Conservation (phyloP, 257 asterid species). For the Solanum ahanhuiri region DNA sequence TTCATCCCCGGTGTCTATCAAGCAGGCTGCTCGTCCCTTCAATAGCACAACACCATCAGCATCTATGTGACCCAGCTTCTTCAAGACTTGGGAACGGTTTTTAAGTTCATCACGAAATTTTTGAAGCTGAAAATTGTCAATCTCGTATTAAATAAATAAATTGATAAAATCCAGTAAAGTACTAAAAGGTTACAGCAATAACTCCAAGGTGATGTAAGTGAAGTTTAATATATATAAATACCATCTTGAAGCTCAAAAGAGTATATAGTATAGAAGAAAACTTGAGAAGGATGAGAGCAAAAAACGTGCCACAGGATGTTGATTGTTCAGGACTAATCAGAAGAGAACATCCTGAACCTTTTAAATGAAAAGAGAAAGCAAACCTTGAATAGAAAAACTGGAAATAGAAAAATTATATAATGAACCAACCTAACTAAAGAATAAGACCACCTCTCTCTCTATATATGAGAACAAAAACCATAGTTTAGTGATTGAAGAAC, state of each 20-base stretch:
- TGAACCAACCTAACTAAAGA: not conserved
- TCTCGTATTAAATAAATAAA: not conserved
- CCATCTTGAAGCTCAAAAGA: not conserved
- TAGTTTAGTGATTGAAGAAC: not conserved
- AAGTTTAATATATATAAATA: not conserved
- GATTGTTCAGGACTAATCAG: not conserved
- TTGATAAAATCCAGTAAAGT: not conserved
- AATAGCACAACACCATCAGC: slow-evolving; percentile 79
- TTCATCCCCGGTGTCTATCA: slow-evolving; percentile 98
- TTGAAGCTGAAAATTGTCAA: slow-evolving; percentile 60
- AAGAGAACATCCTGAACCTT: not conserved
- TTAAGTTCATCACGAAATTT: slow-evolving; percentile 94
- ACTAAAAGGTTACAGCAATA: not conserved
- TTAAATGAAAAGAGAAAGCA: not conserved
- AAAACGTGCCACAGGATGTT: not conserved
- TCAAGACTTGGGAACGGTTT: slow-evolving; percentile 88
- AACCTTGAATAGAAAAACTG: not conserved
- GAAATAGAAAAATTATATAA: not conserved
- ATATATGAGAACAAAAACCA: not conserved
- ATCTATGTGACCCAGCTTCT: slow-evolving; percentile 87
- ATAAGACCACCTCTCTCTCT: not conserved
- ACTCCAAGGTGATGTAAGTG: not conserved
- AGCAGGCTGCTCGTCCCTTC: slow-evolving; percentile 99
- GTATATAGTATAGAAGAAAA: not conserved
- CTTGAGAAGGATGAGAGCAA: not conserved